Evolutionary conservation across 768 basidiomycete genomes (phyloP), one percentile per base, ranked within the genome.

Genomic region (Phaffia australis): DNA sequence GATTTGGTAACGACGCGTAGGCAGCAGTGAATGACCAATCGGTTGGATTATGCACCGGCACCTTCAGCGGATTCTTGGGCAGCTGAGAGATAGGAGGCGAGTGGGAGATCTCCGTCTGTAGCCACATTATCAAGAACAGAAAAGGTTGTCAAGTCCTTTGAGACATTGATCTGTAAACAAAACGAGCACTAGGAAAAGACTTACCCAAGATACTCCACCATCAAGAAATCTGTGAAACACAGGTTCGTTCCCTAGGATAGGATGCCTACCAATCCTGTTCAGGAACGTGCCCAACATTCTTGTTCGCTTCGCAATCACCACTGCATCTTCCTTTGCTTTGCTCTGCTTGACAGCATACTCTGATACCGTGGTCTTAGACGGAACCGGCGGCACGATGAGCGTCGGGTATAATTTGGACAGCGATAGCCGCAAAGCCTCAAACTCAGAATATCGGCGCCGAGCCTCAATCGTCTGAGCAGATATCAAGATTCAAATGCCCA

Each of bases 281-380:
- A 99, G 79, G 78, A 98, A 99, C 3, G 90, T 93, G 76, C 92
- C 88, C 35, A 99, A 80, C 85, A 97, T 89, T 57, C 95, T 85
- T 76, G 91, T 94, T 69, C 95, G 82, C 70, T 89, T 81, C 1
- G 89, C 84, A 75, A 99, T 97, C 79, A 98, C 83, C 0, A 87
- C 82, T 2, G 85, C 84, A 75, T 99, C 95, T 74, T 99, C 95
- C 74, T 94, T 97, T 27, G 94, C 95, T 76, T 94, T 95, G 18
- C 83, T 86, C 73, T 92, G 92, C 77, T 97, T 98, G 69, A 92
- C 87, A 1, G 95, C 95, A 79, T 99, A 99, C 72, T 98, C 95
- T 9, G 89, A 84, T 49, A 99, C 81, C 1, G 87, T 87, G 78
- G 98, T 91, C 78, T 99, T 98, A 0, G 89, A 92, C 2, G 95